Base-by-base conservation (phyloP, 345 rosid species). In the Corchorus olitorius region DNA sequence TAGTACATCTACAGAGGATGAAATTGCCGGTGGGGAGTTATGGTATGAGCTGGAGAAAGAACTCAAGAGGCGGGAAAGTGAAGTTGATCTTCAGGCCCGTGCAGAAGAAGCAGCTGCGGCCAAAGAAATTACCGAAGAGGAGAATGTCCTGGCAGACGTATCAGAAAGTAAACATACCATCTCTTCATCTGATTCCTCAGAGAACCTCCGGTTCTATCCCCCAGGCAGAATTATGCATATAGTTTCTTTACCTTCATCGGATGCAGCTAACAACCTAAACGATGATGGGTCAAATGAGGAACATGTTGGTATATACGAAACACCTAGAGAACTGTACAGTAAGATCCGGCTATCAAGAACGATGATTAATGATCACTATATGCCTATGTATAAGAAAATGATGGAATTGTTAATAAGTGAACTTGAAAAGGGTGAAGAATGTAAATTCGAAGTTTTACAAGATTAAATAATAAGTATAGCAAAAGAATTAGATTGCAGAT, bases 331-430 rank as follows among this genome's bases (percentile, higher is more conserved):
- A 82, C 85, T 97, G 83, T 92, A 96, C 83, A 91, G 87, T 84
- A 96, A 91, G 88, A 86, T 96, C 68, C 87, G 98, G 45, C 92
- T 96, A 10, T 96, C 97, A 0, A 90, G 84, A 81, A 92, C 97
- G 2, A 91, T 93, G 97, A 94, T 96, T 49, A 89, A 96, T 65
- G 99, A 96, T 85, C 99, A 96, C 77, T 96, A 96, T 54, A 93
- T 93, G 98, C 98, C 97, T 13, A 90, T 91, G 93, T 91, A 92
- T 81, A 91, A 87, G 87, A 96, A 85, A 84, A 93, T 90, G 97
- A 91, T 92, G 86, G 97, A 96, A 78, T 87, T 84, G 80, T 82
- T 91, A 79, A 86, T 93, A 60, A 79, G 83, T 37, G 84, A 92
- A 82, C 88, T 93, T 8, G 90, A 87, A 81, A 84, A 83, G 10